Evolutionary conservation across 1,284 basidiomycete genomes (phyloP), one percentile per base, ranked within the genome.

Genomic region (Meira nashicola): DNA sequence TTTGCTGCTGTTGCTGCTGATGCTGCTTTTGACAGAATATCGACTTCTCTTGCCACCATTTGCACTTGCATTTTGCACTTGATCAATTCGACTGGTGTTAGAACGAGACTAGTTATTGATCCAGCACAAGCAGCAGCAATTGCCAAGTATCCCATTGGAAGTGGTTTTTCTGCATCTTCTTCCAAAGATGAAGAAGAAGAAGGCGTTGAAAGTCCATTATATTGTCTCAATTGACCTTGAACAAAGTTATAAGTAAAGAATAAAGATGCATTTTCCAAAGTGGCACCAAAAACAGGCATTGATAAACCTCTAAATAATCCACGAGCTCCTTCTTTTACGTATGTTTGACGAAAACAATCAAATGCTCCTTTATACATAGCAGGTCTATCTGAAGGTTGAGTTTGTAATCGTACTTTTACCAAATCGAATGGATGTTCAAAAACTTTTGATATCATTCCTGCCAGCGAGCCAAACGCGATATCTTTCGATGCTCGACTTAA

Each of bases 51-150:
- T 15, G 77, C 67, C 9, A 70, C 60, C 15, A 53, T 6, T 79
- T 93, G 90, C 2, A 93, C 90, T 81, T 94, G 94, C 90, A 93
- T 92, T 74, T 90, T 88, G 79, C 90, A 93, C 81, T 94, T 94
- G 69, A 94, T 85, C 58, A 92, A 86, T 79, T 94, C 91, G 64
- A 93, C 87, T 1, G 90, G 92, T 1, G 90, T 93, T 86, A 93
- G 80, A 57, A 93, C 83, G 76, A 92, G 88, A 67, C 87, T 89
- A 0, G 90, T 87, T 33, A 87, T 82, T 2, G 86, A 83, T n/a
- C 90, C 91, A 4, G 90, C 89, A 23, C 87, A 87, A 1, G 85
- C 89, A 33, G 86, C 89, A 7, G 91, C 87, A 11, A 91, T 70
- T 1, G 85, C 85, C 8, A 90, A 82, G 72, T 91, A 86, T 0